Percentiles rank a stretch among this genome's conserved stretches.
These are phyloP conservation scores for Penstemon barbatus DNA, from an alignment of 257 asterid genomes.

Conservation along the genomic window DNA sequence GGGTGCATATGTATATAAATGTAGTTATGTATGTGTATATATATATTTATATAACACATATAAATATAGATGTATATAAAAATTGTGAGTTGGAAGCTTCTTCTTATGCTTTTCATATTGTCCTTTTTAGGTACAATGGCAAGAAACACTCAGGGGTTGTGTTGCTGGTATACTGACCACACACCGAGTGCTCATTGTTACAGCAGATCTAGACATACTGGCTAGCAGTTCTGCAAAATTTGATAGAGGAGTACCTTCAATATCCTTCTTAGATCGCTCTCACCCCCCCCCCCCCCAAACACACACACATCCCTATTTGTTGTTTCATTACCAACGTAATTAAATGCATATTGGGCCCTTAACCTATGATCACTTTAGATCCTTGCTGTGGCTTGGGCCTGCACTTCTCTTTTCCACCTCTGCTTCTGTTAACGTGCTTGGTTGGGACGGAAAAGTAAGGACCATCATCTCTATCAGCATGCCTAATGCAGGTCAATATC, in stretches of 20 bases:
- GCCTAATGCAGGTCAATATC: slow-evolving; percentile 88
- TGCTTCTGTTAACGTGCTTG: slow-evolving; percentile 84
- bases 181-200: slow-evolving; percentile 78
- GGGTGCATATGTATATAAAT: neutral
- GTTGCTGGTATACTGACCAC: slow-evolving; percentile 97
- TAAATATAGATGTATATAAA: neutral
- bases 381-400: slow-evolving; percentile 98
- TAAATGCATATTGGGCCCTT: slow-evolving; percentile 45
- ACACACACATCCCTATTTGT: slow-evolving; percentile 1
- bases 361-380: slow-evolving; percentile 80
- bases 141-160: slow-evolving; percentile 96
- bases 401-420: slow-evolving; percentile 97
- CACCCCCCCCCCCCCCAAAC: neutral
- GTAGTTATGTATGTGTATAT: neutral
- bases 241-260: slow-evolving; percentile 96
- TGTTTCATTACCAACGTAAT: slow-evolving; percentile 20
- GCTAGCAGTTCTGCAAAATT: slow-evolving; percentile 82
- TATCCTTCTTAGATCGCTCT: slow-evolving; percentile 58
- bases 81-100: slow-evolving; percentile 21
- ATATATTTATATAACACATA: too few species aligned
- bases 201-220: slow-evolving; percentile 84
- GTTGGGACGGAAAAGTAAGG: slow-evolving; percentile 99
- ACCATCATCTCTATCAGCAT: slow-evolving; percentile 80
- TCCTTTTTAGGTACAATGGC: slow-evolving; percentile 87
- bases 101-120: slow-evolving; percentile 25